A percentile compares a stretch with the other conserved stretches of the same genome.
These are phyloP conservation scores for Aegilops umbellulata DNA, from an alignment of 176 grass and related monocot species.

Conservation along the genomic window DNA sequence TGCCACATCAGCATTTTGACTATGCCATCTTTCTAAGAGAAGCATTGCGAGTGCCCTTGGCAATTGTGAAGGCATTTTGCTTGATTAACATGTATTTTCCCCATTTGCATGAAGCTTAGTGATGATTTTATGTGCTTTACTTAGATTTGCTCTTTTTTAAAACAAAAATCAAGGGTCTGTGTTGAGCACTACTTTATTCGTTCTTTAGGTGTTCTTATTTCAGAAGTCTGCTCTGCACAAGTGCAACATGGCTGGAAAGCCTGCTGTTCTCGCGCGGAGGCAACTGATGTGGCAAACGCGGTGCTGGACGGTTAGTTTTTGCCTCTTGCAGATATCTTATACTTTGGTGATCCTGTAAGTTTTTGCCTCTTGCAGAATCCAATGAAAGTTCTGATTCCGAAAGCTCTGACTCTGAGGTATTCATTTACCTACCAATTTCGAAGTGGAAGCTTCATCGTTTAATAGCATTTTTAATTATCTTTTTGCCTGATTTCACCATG, in stretches of 20 bases:
- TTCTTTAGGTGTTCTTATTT: slow-evolving; percentile 84
- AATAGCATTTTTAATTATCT: too few species aligned
- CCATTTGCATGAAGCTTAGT: neutral
- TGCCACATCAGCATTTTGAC: too few species aligned
- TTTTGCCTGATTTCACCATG: too few species aligned
- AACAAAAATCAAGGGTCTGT: neutral
- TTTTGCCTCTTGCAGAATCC: too few species aligned
- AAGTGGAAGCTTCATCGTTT: too few species aligned
- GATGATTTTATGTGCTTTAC: neutral
- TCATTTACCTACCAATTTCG: too few species aligned
- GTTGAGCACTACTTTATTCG: neutral
- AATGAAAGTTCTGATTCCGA: too few species aligned
- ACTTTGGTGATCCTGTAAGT: neutral
- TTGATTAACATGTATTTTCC: neutral
- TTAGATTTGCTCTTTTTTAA: neutral
- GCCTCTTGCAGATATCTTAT: neutral
- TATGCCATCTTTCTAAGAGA: too few species aligned
- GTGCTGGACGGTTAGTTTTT: slow-evolving; percentile 69
- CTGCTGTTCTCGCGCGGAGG: slow-evolving; percentile 79
- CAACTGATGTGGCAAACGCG: slow-evolving; percentile 97
- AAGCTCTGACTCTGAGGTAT: too few species aligned
- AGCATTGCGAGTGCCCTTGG: too few species aligned
- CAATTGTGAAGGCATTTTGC: too few species aligned
- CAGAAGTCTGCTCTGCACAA: slow-evolving; percentile 91
- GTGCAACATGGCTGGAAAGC: slow-evolving; percentile 39